Evolutionary conservation across 352 stramenopile genomes (phyloP).

Genomic region (Globisporangium emineosum): DNA sequence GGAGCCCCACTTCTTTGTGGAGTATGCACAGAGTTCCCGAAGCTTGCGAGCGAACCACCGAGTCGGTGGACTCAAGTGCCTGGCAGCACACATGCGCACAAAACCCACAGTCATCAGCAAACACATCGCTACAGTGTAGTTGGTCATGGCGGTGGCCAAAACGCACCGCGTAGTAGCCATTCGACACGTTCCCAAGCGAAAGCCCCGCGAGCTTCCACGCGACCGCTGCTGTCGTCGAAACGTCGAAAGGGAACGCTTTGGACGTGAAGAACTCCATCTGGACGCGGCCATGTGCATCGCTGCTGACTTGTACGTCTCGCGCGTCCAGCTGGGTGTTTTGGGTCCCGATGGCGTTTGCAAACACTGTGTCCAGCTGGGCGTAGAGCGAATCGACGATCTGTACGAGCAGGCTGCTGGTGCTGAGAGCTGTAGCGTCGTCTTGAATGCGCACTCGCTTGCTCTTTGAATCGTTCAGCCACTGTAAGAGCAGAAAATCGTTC

Average conservation of each 20-base stretch:
- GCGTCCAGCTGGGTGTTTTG: constrained; percentile 8
- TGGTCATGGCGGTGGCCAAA: not conserved
- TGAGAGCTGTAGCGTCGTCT: not conserved
- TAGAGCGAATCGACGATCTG: constrained; percentile 16
- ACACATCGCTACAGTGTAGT: not conserved
- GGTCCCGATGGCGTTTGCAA: constrained; percentile 15
- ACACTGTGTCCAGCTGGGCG: constrained; percentile 16
- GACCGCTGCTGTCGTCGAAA: constrained; percentile 11
- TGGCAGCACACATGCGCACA: not conserved
- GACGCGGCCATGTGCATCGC: constrained; percentile 10
- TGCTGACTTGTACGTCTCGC: constrained; percentile 19
- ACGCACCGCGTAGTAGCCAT: constrained; percentile 16
- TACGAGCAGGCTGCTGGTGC: constrained; percentile 10
- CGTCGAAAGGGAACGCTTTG: constrained; percentile 20
- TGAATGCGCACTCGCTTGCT: constrained; percentile 6
- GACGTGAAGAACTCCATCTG: constrained; percentile 24
- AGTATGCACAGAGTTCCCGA: not conserved
- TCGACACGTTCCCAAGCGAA: constrained; percentile 14
- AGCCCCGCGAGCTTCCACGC: constrained; percentile 15
- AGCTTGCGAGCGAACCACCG: not conserved
- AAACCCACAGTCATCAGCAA: not conserved
- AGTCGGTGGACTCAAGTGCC: not conserved
- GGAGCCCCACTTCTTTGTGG: not conserved
- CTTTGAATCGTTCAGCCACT: not conserved
- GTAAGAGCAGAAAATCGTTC: not conserved